These are phyloP conservation scores for Symbiodinium natans DNA, from an alignment of 73 alveolate genomes.

Conservation along the genomic window DNA sequence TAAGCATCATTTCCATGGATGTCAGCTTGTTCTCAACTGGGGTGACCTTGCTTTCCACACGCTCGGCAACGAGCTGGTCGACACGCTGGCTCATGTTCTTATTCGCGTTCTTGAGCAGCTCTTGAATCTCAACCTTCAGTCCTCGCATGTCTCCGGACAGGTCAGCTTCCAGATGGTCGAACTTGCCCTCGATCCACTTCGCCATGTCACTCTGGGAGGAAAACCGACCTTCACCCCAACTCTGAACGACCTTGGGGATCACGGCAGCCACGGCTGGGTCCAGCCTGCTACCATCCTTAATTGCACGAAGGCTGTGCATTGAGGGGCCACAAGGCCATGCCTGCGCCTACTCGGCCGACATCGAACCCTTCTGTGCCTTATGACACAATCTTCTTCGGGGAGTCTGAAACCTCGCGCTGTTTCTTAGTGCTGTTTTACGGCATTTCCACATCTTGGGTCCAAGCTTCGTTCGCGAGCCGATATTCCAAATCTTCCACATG, in stretches of 20 bases:
- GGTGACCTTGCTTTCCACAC: neutral
- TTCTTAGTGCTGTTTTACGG: too few species aligned
- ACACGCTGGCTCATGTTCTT: neutral
- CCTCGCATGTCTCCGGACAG: conserved; percentile 17
- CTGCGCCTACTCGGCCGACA: neutral
- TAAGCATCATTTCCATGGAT: conserved; percentile 7
- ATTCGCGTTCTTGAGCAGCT: conserved; percentile 7
- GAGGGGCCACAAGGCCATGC: neutral
- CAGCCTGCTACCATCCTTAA: neutral
- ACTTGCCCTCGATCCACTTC: conserved; percentile 15
- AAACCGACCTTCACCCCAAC: neutral
- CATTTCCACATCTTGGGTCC: neutral
- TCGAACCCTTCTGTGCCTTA: too few species aligned
- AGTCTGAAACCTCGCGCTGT: too few species aligned
- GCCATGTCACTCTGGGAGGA: neutral
- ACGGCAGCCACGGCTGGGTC: neutral
- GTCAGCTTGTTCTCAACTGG: conserved; percentile 9
- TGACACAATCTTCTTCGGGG: too few species aligned
- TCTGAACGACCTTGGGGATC: neutral
- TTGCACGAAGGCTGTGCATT: too few species aligned
- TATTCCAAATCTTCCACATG: neutral
- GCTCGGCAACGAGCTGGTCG: neutral
- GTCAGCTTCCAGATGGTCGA: neutral
- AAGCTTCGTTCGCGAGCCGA: neutral
- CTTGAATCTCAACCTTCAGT: neutral